Evolutionary conservation across 345 rosid species (phyloP).

Genomic region (rapeseed (Brassica napus)): DNA sequence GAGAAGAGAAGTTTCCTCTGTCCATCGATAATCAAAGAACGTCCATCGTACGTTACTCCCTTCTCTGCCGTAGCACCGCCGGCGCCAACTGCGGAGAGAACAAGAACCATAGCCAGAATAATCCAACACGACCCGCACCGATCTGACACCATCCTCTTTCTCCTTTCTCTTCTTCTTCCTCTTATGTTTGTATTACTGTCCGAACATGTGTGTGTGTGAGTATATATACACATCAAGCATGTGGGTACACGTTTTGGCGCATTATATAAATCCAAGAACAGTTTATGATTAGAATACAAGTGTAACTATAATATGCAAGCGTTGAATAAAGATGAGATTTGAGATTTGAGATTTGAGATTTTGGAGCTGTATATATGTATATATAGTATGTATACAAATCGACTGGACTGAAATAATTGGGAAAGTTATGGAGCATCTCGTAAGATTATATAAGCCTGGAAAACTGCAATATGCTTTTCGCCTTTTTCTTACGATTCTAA

Average conservation of each 20-base stretch:
- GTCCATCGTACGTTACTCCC: slow-evolving; percentile 48
- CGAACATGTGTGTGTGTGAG: slow-evolving; percentile 4
- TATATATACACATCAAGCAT: slow-evolving; percentile 32
- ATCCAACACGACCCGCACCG: slow-evolving; percentile 23
- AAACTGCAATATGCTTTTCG: slow-evolving; percentile 8
- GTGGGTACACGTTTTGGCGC: slow-evolving; percentile 14
- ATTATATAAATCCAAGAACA: slow-evolving; percentile 26
- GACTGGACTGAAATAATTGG: slow-evolving; percentile 15
- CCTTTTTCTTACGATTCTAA: slow-evolving; percentile 20
- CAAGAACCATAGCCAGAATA: slow-evolving; percentile 26
- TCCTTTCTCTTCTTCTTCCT: neutral
- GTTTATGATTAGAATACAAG: slow-evolving; percentile 1
- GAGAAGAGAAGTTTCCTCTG: slow-evolving; percentile 55
- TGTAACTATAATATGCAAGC: slow-evolving; percentile 6
- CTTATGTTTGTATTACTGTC: slow-evolving; percentile 10
- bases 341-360: slow-evolving; percentile 1
- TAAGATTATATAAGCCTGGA: slow-evolving; percentile 9
- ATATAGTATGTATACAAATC: neutral
- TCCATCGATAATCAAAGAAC: slow-evolving; percentile 56
- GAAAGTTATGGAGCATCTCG: slow-evolving; percentile 2
- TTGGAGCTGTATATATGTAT: neutral
- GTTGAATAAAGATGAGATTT: slow-evolving; percentile 19
- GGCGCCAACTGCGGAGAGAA: neutral
- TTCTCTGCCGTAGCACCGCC: slow-evolving; percentile 37
- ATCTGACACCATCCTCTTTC: slow-evolving; percentile 21